Evolutionary conservation across 2,329 filamentous ascomycete species (phyloP).

Genomic region (Fusarium sororula): DNA sequence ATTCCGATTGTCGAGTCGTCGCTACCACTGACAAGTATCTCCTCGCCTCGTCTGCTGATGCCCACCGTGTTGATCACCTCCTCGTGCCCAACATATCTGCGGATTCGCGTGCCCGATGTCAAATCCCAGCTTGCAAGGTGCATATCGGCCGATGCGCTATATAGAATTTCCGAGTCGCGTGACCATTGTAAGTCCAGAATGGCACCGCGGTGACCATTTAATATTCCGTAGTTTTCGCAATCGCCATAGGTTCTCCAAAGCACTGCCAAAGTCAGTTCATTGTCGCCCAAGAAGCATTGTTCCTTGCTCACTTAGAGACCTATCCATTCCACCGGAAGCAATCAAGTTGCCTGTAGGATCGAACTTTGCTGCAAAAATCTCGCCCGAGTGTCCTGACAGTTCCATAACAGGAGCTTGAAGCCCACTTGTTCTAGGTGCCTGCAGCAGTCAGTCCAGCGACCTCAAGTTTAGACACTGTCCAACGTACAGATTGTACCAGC

Average conservation of each 20-base stretch:
- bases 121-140: slow-evolving; percentile 95
- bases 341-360: slow-evolving; percentile 88
- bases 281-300: too few relatives aligned
- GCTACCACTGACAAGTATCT: slow-evolving; percentile 88
- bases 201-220: slow-evolving; percentile 90
- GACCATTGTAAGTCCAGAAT: slow-evolving; percentile 96
- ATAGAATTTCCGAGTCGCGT: slow-evolving; percentile 88
- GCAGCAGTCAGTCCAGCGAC: slow-evolving; percentile 32
- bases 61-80: slow-evolving; percentile 95
- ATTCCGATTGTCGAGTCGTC: slow-evolving; percentile 95
- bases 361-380: slow-evolving; percentile 91
- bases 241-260: slow-evolving; percentile 93
- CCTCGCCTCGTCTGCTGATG: slow-evolving; percentile 87
- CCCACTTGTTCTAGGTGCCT: slow-evolving; percentile 82
- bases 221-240: slow-evolving; percentile 91
- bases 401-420: slow-evolving; percentile 95
- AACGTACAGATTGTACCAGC: slow-evolving; percentile 61
- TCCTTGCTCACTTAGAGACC: slow-evolving; percentile 76
- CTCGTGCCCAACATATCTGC: slow-evolving; percentile 90
- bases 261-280: slow-evolving; percentile 62
- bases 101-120: slow-evolving; percentile 90
- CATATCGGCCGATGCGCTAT: slow-evolving; percentile 93
- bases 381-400: slow-evolving; percentile 81
- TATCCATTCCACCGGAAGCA: slow-evolving; percentile 95
- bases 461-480: fast-evolving